Percentiles rank a stretch among this genome's conserved stretches.
phyloP scores from a whole-genome alignment of 805 yeast species.

The Saturnispora gosingensis region DNA sequence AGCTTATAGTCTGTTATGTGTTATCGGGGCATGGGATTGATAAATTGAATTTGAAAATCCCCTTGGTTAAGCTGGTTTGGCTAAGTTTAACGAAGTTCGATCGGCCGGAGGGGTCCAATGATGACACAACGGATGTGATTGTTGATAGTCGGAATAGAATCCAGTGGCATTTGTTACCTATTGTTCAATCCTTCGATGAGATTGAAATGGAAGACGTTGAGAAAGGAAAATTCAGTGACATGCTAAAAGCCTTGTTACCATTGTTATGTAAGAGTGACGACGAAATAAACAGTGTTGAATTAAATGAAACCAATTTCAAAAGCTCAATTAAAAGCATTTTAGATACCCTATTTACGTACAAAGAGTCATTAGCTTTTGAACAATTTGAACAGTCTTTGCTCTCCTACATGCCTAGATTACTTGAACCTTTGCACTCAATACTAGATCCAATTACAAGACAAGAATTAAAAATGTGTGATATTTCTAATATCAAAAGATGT shows the following conservation, averaged over 20 bases:
- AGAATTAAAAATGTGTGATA: neutral
- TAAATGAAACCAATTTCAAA: conserved; percentile 4
- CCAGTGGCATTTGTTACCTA: conserved; percentile 26
- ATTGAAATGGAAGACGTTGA: neutral
- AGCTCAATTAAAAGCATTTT: conserved; percentile 1
- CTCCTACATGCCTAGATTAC: conserved; percentile 33
- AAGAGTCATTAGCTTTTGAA: neutral
- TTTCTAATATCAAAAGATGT: conserved; percentile 17
- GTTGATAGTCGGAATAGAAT: conserved; percentile 14
- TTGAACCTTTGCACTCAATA: conserved; percentile 36
- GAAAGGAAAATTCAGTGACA: neutral
- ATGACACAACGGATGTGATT: conserved; percentile 19
- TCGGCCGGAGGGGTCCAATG: neutral
- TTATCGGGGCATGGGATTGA: conserved; percentile 5
- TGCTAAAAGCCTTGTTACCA: conserved; percentile 5
- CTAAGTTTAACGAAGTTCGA: neutral
- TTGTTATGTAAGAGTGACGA: conserved; percentile 1
- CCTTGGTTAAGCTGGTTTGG: neutral
- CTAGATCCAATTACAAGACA: conserved; percentile 30
- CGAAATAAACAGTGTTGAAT: neutral
- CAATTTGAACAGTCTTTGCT: neutral
- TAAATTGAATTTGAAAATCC: neutral
- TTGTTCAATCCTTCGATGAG: conserved; percentile 34
- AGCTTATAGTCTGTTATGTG: conserved; percentile 1
- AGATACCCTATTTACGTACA: neutral